Percentiles rank a stretch among this genome's conserved stretches.
These are phyloP conservation scores for Blepharisma stoltei DNA, from an alignment of 73 alveolate species.

Conservation along the genomic window DNA sequence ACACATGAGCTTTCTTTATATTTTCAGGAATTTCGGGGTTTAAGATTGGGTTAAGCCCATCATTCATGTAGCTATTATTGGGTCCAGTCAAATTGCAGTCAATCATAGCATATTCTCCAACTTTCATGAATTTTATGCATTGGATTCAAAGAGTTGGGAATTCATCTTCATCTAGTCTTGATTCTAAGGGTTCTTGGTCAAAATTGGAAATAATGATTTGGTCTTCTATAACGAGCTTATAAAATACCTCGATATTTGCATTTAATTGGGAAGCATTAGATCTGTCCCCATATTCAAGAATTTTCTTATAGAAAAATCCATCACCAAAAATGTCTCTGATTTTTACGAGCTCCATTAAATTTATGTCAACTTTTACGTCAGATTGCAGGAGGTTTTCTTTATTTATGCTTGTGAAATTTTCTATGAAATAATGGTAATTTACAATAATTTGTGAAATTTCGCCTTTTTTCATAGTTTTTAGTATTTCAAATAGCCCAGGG, in stretches of 20 bases:
- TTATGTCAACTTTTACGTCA: neutral
- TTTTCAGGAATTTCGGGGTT: neutral
- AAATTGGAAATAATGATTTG: neutral
- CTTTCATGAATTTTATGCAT: constrained; percentile 7
- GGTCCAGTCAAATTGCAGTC: neutral
- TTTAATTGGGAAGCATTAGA: neutral
- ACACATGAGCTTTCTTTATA: no score
- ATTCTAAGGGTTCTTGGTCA: neutral
- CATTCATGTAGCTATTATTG: neutral
- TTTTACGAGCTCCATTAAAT: neutral
- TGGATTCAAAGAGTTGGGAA: constrained; percentile 6
- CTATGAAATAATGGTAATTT: neutral
- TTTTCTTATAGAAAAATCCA: constrained; percentile 11
- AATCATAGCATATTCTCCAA: neutral
- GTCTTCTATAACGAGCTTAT: neutral
- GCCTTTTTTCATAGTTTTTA: constrained; percentile 8
- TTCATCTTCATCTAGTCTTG: neutral
- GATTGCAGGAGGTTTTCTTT: neutral
- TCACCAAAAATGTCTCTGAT: neutral
- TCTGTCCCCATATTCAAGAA: neutral
- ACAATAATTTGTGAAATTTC: constrained; percentile 14
- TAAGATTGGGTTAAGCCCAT: neutral
- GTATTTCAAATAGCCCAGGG: neutral
- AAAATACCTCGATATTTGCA: neutral
- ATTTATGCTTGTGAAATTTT: neutral